A percentile compares a stretch with the other conserved stretches of the same genome.
Evolutionary conservation across 2,329 filamentous ascomycete genomes (phyloP).

Genomic region (Lachnellula occidentalis): DNA sequence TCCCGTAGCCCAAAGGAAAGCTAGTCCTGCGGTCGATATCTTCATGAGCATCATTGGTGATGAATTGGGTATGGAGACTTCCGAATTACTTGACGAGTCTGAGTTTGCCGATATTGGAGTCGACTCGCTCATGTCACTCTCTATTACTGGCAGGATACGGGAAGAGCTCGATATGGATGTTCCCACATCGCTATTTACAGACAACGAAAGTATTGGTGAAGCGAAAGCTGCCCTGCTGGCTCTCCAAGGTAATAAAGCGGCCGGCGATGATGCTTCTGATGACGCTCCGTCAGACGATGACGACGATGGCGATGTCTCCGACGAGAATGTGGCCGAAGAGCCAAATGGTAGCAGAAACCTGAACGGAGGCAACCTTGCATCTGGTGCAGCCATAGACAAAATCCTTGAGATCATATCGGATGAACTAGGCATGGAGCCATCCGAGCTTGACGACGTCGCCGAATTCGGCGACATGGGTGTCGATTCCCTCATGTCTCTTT

Average conservation of each 20-base stretch:
- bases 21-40: conserved; percentile 20
- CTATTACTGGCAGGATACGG: conserved; percentile 50
- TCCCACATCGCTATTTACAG: conserved; percentile 44
- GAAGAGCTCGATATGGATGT: conserved; percentile 54
- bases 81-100: conserved; percentile 51
- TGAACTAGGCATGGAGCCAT: conserved; percentile 49
- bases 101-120: conserved; percentile 53
- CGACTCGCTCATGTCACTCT: conserved; percentile 56
- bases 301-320: too few species aligned
- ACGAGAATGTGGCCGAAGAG: too few species aligned
- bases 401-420: conserved; percentile 50
- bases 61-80: conserved; percentile 49
- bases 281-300: too few species aligned
- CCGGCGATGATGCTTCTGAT: conserved; percentile 19
- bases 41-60: conserved; percentile 50
- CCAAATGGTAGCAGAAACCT: too few species aligned
- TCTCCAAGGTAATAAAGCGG: conserved; percentile 2
- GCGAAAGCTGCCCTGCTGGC: conserved; percentile 1
- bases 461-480: conserved; percentile 53
- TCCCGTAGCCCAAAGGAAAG: conserved; percentile 25
- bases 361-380: too few species aligned
- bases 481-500: conserved; percentile 57
- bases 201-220: conserved; percentile 37
- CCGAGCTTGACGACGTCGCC: conserved; percentile 51
- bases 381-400: too few species aligned